Percentiles rank a stretch among this genome's conserved stretches.
These are phyloP conservation scores for Myrmaecium sp. DNA, from an alignment of 2,329 filamentous ascomycete species.

Conservation along the genomic window DNA sequence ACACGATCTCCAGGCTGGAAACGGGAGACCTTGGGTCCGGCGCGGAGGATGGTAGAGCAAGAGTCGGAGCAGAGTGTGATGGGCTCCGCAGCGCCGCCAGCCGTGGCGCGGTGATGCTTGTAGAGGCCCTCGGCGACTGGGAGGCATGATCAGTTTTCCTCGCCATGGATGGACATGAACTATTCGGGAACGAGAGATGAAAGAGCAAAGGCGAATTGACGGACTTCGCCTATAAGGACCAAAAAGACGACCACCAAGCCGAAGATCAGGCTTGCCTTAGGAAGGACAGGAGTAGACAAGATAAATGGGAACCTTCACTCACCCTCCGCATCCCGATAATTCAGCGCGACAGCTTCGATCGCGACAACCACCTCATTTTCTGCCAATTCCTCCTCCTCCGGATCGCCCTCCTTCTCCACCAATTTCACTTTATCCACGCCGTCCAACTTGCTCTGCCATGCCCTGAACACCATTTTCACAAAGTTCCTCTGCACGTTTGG, in stretches of 20 bases:
- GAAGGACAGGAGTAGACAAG: not conserved
- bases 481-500: no score
- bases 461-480: no score
- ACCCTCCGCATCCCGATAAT: constrained; percentile 36
- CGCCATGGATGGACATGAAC: not conserved
- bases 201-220: not conserved
- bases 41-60: constrained; percentile 42
- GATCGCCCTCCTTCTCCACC: constrained; percentile 15
- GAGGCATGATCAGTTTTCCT: constrained; percentile 4
- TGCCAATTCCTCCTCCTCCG: constrained; percentile 16
- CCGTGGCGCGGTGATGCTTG: constrained; percentile 43
- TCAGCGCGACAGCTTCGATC: constrained; percentile 34
- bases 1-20: constrained; percentile 44
- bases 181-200: no score
- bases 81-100: constrained; percentile 15
- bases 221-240: not conserved
- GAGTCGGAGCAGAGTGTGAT: constrained; percentile 55
- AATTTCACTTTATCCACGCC: no score
- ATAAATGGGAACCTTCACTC: constrained; percentile 1
- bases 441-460: no score
- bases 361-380: constrained; percentile 33
- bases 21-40: constrained; percentile 27
- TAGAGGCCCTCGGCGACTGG: constrained; percentile 49
- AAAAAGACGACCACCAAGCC: no score
- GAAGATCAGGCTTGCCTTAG: not conserved